phyloP scores from a whole-genome alignment of 306 rosid species.

The Citrullus mucosospermus region DNA sequence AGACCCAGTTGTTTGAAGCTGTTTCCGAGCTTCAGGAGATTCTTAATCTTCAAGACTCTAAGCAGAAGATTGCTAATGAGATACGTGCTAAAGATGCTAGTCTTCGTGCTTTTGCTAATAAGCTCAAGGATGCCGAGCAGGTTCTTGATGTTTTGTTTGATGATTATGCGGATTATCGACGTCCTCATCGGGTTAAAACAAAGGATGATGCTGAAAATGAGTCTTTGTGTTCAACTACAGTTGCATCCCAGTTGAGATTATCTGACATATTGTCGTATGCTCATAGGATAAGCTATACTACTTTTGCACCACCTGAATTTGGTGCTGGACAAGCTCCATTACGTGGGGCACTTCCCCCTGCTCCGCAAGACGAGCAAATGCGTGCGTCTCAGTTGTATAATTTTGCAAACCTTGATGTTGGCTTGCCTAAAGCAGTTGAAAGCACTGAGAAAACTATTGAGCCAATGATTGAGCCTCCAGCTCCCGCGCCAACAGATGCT shows the following conservation, averaged over 20 bases:
- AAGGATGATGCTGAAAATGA: slow-evolving; percentile 36
- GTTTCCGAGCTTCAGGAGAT: slow-evolving; percentile 90
- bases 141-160: slow-evolving; percentile 74
- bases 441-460: slow-evolving; percentile 47
- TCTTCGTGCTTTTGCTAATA: slow-evolving; percentile 60
- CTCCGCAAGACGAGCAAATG: slow-evolving; percentile 95
- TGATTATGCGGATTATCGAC: slow-evolving; percentile 66
- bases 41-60: slow-evolving; percentile 71
- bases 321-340: slow-evolving; percentile 84
- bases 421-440: slow-evolving; percentile 61
- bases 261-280: slow-evolving; percentile 72
- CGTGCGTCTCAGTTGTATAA: slow-evolving; percentile 81
- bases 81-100: slow-evolving; percentile 44
- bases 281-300: slow-evolving; percentile 81
- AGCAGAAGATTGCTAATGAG: slow-evolving; percentile 56
- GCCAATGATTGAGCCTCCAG: slow-evolving; percentile 51
- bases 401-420: slow-evolving; percentile 80
- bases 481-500: slow-evolving; percentile 23
- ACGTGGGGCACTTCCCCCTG: slow-evolving; percentile 84
- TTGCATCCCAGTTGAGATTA: slow-evolving; percentile 49
- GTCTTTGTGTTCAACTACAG: slow-evolving; percentile 37
- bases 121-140: slow-evolving; percentile 70
- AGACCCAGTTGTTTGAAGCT: slow-evolving; percentile 74
- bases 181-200: slow-evolving; percentile 37
- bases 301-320: slow-evolving; percentile 90